A percentile compares a stretch with the other conserved stretches of the same genome.
These are phyloP conservation scores for Actinomortierella ambigua DNA, from an alignment of 371 early-diverging fungal species.

Conservation along the genomic window DNA sequence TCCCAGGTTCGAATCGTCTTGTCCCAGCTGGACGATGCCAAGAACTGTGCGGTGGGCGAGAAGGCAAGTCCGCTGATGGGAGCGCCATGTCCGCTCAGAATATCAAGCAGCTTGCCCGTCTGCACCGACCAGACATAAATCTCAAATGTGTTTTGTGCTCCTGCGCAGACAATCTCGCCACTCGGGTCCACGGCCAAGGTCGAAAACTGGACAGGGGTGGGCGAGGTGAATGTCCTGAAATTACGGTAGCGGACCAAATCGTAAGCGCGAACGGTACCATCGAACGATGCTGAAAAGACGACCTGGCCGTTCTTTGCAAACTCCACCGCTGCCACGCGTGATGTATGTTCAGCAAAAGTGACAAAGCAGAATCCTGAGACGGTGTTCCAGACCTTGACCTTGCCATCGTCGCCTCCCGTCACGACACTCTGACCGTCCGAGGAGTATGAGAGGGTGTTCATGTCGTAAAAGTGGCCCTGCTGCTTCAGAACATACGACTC, in stretches of 20 bases:
- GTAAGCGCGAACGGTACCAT: conserved; percentile 98
- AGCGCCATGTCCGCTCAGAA: conserved; percentile 92
- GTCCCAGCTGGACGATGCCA: conserved; percentile 95
- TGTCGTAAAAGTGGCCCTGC: conserved; percentile 96
- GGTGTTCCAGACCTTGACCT: conserved; percentile 97
- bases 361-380: conserved; percentile 96
- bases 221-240: conserved; percentile 96
- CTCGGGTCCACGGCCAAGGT: conserved; percentile 93
- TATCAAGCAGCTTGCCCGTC: conserved; percentile 95
- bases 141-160: conserved; percentile 94
- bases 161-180: conserved; percentile 97
- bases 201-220: conserved; percentile 95
- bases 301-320: conserved; percentile 93
- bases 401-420: conserved; percentile 97
- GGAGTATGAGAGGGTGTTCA: conserved; percentile 88
- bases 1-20: conserved; percentile 93
- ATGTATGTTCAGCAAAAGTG: conserved; percentile 93
- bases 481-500: conserved; percentile 98
- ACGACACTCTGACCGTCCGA: conserved; percentile 94
- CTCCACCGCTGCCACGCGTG: conserved; percentile 82
- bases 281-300: conserved; percentile 91
- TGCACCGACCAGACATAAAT: conserved; percentile 98
- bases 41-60: conserved; percentile 75
- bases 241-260: conserved; percentile 97
- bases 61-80: conserved; percentile 89